Base-by-base conservation (phyloP, 345 rosid genomes). In the Citrus maxima region DNA sequence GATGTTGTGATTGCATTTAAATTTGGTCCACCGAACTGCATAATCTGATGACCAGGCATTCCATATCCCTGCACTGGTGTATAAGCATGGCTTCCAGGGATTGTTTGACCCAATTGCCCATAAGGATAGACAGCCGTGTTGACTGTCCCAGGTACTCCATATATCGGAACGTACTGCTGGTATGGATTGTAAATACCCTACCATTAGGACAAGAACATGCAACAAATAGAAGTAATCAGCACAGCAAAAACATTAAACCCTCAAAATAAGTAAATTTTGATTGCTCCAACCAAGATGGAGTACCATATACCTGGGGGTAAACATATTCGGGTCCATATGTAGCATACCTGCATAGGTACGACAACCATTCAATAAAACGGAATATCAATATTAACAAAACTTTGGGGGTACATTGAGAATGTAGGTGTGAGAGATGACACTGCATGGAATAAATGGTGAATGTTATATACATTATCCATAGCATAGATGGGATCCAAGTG, bases 101-200 rank as follows among this genome's bases (percentile, higher is more conserved):
- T 77, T 46, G 81, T 85, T 76, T 89, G 99, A 79, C 90, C 88
- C 81, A 90, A 2, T 80, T 92, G 98, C 37, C 92, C 96, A 58
- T 86, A 89, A 54, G 91, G 95, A 85, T 91, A 90, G 54, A 90
- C 54, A 12, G 93, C 84, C 60, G 98, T 24, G 61, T 82, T 88
- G 54, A 87, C 87, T 51, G 92, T 71, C 74, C 93, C 95, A 24
- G 93, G 97, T 38, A 88, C 86, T 84, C 97, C 99, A 78, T 92
- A 94, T 55, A 88, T 79, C 79, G 87, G 97, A 88, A 93, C 89
- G 90, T 91, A 92, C 75, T 90, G 99, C 81, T 93, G 98, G 76
- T 93, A 92, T 55, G 96, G 94, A 78, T 86, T 91, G 88, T 92
- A 90, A 25, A 82, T 74, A 65, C 95, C 93, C 98, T 93, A 69